Percentiles rank a stretch among this genome's conserved stretches.
phyloP scores from a whole-genome alignment of 768 basidiomycete genomes.

The Rhizopogon vinicolor region DNA sequence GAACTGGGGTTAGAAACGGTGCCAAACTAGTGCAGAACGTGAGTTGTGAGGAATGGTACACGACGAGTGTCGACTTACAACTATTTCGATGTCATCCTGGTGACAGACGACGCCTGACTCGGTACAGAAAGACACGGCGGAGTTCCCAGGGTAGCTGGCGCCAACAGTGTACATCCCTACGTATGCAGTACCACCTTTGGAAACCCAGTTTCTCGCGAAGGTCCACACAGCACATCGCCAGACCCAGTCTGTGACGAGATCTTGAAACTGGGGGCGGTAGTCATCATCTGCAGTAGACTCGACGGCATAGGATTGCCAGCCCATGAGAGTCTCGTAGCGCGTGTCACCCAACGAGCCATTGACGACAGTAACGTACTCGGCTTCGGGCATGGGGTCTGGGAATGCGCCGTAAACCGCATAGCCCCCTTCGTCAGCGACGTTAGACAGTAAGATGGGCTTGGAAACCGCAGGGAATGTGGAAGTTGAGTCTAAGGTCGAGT shows the following conservation, averaged over 20 bases:
- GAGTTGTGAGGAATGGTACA: constrained; percentile 1
- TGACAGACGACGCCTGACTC: constrained; percentile 62
- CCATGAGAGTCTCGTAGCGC: constrained; percentile 39
- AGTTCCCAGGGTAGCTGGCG: constrained; percentile 69
- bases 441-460: constrained; percentile 71
- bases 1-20: constrained; percentile 51
- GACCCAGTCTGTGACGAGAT: constrained; percentile 61
- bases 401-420: constrained; percentile 49
- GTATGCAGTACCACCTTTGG: constrained; percentile 58
- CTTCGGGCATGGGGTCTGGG: constrained; percentile 32
- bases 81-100: constrained; percentile 78
- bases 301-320: constrained; percentile 43
- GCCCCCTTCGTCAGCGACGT: constrained; percentile 69
- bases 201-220: constrained; percentile 65
- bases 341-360: constrained; percentile 40
- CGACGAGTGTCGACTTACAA: constrained; percentile 40
- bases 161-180: constrained; percentile 64
- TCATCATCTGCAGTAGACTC: constrained; percentile 21
- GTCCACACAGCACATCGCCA: constrained; percentile 73
- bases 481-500: constrained; percentile 58
- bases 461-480: constrained; percentile 52
- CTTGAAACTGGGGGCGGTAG: constrained; percentile 47
- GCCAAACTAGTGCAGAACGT: constrained; percentile 33
- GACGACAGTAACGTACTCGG: constrained; percentile 35
- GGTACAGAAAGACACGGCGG: constrained; percentile 49